phyloP scores from a whole-genome alignment of 495 filamentous ascomycete species.

The Terfezia claveryi region DNA sequence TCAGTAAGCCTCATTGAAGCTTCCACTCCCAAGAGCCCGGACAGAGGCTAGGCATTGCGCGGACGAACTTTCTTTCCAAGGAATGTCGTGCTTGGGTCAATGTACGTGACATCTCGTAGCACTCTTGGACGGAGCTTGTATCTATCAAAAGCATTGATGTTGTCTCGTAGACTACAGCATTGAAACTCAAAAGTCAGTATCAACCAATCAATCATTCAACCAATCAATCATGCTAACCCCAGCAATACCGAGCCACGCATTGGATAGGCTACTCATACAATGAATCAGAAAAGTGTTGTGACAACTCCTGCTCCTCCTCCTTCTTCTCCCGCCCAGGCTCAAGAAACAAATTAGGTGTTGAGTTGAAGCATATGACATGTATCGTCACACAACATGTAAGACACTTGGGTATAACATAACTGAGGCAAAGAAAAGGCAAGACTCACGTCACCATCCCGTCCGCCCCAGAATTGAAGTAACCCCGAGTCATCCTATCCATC shows the following conservation, averaged over 20 bases:
- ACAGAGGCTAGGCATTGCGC: neutral
- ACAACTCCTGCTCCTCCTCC: too few relatives aligned
- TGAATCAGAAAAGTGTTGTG: too few relatives aligned
- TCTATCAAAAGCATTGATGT: constrained; percentile 29
- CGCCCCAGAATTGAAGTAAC: constrained; percentile 11
- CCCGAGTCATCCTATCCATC: constrained; percentile 11
- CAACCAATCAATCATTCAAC: too few relatives aligned
- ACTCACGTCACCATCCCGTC: constrained; percentile 8
- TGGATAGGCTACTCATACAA: too few relatives aligned
- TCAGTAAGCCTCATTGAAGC: neutral
- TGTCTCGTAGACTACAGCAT: constrained; percentile 24
- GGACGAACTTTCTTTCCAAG: constrained; percentile 22
- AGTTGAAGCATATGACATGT: too few relatives aligned
- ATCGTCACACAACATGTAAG: too few relatives aligned
- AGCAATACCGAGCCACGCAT: too few relatives aligned
- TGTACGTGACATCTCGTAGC: constrained; percentile 28
- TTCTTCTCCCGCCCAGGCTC: too few relatives aligned
- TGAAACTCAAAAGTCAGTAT: neutral
- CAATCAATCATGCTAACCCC: too few relatives aligned
- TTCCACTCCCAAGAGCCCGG: neutral
- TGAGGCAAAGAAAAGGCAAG: too few relatives aligned
- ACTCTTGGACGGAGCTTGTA: constrained; percentile 36
- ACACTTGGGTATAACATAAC: too few relatives aligned
- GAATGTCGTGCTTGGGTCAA: constrained; percentile 28
- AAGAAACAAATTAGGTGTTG: too few relatives aligned